Evolutionary conservation across 805 yeast species (phyloP).

Genomic region (Hanseniaspora lachancei): DNA sequence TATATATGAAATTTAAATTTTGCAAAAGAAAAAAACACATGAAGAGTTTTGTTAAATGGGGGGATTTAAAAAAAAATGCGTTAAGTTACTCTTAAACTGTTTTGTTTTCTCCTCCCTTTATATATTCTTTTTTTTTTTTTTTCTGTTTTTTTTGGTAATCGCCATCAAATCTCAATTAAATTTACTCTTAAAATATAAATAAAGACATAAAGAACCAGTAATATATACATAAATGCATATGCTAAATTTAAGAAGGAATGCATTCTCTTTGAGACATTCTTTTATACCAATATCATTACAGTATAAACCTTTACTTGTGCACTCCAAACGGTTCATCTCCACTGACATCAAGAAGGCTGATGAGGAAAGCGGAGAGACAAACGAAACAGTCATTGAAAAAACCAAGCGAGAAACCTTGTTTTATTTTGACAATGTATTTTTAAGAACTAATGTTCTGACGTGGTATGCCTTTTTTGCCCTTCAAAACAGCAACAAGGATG

Average conservation of each 20-base stretch:
- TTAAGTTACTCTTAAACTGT: no score
- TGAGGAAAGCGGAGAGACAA: conserved; percentile 42
- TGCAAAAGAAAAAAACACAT: not conserved
- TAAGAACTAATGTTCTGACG: conserved; percentile 35
- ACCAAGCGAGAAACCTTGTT: conserved; percentile 38
- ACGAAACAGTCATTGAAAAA: conserved; percentile 40
- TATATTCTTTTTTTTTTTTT: no score
- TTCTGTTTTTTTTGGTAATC: no score
- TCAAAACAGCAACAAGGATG: conserved; percentile 29
- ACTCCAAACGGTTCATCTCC: conserved; percentile 24
- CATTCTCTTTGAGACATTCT: not conserved
- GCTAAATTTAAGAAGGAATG: not conserved
- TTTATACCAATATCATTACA: not conserved
- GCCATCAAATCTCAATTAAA: no score
- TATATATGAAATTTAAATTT: not conserved
- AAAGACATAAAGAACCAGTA: no score
- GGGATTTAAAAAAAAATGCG: no score
- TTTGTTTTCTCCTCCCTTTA: no score
- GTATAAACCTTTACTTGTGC: not conserved
- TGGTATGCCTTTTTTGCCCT: conserved; percentile 31
- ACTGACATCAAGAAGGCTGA: conserved; percentile 33
- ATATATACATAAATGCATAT: no score
- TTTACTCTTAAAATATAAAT: no score
- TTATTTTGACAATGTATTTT: conserved; percentile 45
- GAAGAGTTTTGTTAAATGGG: not conserved